Percentiles rank a stretch among this genome's conserved stretches.
These are phyloP conservation scores for Inonotus hispidus DNA, from an alignment of 1,284 basidiomycete genomes.

Conservation along the genomic window DNA sequence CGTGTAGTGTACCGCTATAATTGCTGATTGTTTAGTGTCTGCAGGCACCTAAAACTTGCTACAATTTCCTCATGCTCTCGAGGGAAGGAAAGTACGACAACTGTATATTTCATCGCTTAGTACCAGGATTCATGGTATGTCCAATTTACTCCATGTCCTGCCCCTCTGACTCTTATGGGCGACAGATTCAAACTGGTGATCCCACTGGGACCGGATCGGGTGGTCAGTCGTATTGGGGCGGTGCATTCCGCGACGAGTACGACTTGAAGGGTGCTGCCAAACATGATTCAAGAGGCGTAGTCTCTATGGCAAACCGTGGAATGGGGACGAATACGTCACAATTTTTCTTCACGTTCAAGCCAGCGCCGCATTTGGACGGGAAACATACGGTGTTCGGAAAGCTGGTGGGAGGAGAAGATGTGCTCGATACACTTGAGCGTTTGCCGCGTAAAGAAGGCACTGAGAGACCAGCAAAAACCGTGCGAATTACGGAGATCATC, in stretches of 20 bases:
- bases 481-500: slow-evolving; percentile 72
- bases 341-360: slow-evolving; percentile 85
- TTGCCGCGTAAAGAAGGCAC: slow-evolving; percentile 78
- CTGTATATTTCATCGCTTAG: slow-evolving; percentile 86
- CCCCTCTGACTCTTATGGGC: background rate
- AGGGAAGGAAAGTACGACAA: slow-evolving; percentile 87
- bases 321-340: slow-evolving; percentile 83
- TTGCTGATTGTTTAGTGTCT: slow-evolving; percentile 1
- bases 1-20: background rate
- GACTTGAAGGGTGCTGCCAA: slow-evolving; percentile 80
- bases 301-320: slow-evolving; percentile 94
- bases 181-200: slow-evolving; percentile 91
- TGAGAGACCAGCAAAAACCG: slow-evolving; percentile 79
- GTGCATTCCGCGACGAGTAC: slow-evolving; percentile 91
- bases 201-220: slow-evolving; percentile 94
- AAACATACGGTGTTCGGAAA: slow-evolving; percentile 98
- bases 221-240: slow-evolving; percentile 92
- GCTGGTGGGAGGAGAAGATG: slow-evolving; percentile 89
- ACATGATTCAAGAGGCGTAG: slow-evolving; percentile 73
- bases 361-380: slow-evolving; percentile 73
- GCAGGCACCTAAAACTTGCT: slow-evolving; percentile 94
- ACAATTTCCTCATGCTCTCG: slow-evolving; percentile 94
- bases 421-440: slow-evolving; percentile 80
- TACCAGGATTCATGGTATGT: slow-evolving; percentile 94
- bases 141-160: background rate